phyloP scores from a whole-genome alignment of 805 yeast genomes.

The Metschnikowia kofuensis region DNA sequence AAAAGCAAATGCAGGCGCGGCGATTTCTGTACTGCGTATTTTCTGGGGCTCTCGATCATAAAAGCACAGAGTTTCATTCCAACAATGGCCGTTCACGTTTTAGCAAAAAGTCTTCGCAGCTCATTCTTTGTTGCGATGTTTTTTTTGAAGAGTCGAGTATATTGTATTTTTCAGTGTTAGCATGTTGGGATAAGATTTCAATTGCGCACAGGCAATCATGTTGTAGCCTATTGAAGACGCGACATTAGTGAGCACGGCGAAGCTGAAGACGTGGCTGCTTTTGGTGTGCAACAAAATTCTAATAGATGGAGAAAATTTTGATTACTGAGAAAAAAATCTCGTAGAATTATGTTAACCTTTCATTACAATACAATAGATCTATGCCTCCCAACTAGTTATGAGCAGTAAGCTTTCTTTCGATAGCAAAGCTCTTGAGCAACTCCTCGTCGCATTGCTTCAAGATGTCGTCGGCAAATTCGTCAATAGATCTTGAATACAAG shows the following conservation, averaged over 20 bases:
- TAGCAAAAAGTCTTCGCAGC: too few relatives aligned
- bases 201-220: neutral
- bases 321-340: neutral
- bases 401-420: constrained; percentile 49
- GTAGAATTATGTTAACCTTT: constrained; percentile 5
- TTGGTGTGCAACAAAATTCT: too few relatives aligned
- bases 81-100: too few relatives aligned
- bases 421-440: constrained; percentile 58
- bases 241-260: constrained; percentile 4
- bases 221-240: constrained; percentile 4
- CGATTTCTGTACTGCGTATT: constrained; percentile 5
- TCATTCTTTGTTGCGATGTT: too few relatives aligned
- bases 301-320: too few relatives aligned
- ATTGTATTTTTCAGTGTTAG: too few relatives aligned
- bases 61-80: neutral
- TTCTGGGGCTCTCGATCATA: neutral
- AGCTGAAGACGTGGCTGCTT: neutral
- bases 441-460: constrained; percentile 69
- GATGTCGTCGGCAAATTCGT: constrained; percentile 66
- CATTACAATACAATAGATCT: constrained; percentile 7
- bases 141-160: neutral
- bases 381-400: constrained; percentile 10
- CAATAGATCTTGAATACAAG: constrained; percentile 64
- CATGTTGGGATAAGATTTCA: too few relatives aligned
- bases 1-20: constrained; percentile 1